Percentiles rank a stretch among this genome's conserved stretches.
phyloP scores from a whole-genome alignment of 768 basidiomycete genomes.

The Tulasnella sp. region DNA sequence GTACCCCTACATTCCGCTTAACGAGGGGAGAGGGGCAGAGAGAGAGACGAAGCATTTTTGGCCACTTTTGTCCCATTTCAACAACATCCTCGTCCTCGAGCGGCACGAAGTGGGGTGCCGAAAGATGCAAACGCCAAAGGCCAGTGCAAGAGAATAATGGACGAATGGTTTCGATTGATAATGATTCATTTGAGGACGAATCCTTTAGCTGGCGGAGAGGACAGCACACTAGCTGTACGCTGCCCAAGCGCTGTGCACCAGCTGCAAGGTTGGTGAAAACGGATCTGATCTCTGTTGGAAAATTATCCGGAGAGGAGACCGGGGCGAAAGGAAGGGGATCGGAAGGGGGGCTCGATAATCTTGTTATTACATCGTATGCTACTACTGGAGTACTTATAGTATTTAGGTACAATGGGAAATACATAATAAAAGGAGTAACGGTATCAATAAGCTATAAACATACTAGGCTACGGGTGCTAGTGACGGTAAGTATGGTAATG shows the following conservation, averaged over 20 bases:
- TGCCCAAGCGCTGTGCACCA: neutral
- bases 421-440: too few relatives aligned
- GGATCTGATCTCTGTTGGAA: too few relatives aligned
- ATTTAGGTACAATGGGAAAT: too few relatives aligned
- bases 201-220: neutral
- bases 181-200: neutral
- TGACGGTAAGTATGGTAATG: too few relatives aligned
- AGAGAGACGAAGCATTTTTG: neutral
- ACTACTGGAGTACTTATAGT: too few relatives aligned
- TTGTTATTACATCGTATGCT: too few relatives aligned
- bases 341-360: too few relatives aligned
- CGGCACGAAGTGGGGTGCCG: neutral
- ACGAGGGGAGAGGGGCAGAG: neutral
- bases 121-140: neutral
- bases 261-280: neutral
- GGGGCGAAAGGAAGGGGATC: too few relatives aligned
- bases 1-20: neutral
- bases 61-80: neutral
- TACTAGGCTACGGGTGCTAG: too few relatives aligned
- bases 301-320: too few relatives aligned
- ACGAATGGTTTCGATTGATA: neutral
- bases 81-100: neutral
- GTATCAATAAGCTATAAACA: too few relatives aligned
- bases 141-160: neutral
- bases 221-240: neutral